These are phyloP conservation scores for Phytophthora cryptogea DNA, from an alignment of 352 stramenopile genomes.

Conservation along the genomic window DNA sequence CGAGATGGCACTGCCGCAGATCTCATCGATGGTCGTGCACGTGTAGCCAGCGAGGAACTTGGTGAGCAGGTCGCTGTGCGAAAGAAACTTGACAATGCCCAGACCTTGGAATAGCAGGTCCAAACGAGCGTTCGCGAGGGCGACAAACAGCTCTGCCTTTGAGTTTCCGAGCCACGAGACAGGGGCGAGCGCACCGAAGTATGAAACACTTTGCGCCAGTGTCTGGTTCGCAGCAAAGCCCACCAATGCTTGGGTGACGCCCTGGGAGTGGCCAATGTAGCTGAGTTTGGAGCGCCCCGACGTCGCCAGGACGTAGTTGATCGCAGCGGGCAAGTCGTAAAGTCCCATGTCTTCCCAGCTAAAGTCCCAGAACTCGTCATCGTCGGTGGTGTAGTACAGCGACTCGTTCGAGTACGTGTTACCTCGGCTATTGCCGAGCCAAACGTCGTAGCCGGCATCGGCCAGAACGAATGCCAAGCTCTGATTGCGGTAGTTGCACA, in stretches of 20 bases:
- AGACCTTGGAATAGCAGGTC: conserved; percentile 41
- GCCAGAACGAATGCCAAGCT: conserved; percentile 55
- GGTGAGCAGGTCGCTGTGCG: conserved; percentile 41
- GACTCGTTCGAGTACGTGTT: conserved; percentile 56
- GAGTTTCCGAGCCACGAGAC: conserved; percentile 42
- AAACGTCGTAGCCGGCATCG: conserved; percentile 61
- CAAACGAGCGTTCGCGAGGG: conserved; percentile 36
- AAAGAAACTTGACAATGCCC: conserved; percentile 40
- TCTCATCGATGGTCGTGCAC: conserved; percentile 39
- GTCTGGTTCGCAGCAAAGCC: conserved; percentile 55
- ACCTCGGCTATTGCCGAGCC: conserved; percentile 58
- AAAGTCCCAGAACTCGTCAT: conserved; percentile 55
- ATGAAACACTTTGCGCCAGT: conserved; percentile 49
- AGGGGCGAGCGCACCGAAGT: conserved; percentile 52
- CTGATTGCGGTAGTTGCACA: conserved; percentile 58
- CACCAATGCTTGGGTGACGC: conserved; percentile 53
- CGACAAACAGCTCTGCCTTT: conserved; percentile 37
- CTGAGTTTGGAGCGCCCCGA: conserved; percentile 40
- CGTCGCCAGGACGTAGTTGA: conserved; percentile 42
- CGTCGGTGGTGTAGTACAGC: conserved; percentile 36
- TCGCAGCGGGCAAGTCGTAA: conserved; percentile 49
- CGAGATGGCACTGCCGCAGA: conserved; percentile 43
- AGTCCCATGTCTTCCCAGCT: conserved; percentile 55
- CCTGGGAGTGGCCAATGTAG: conserved; percentile 61
- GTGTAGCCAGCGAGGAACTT: conserved; percentile 41